Base-by-base conservation (phyloP, 1,284 basidiomycete genomes). In the Coniophora puteana region DNA sequence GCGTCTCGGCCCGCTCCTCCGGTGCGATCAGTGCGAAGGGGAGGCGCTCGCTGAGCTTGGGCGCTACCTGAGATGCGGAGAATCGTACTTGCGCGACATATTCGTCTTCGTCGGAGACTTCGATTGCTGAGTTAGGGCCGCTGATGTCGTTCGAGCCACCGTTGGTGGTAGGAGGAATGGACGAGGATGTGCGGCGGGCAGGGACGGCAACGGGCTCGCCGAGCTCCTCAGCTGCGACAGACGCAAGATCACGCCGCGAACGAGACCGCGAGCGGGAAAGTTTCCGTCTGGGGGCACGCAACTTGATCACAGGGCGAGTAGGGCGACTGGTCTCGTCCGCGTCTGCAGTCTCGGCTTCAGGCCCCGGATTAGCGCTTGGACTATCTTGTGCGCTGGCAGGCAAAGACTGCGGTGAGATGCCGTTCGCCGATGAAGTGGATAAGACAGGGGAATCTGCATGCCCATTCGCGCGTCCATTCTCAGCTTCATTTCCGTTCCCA, bases 11-110 rank as follows among this genome's bases (percentile, higher is more conserved):
- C n/a, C n/a, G 66, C 25, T 59, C 54, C 62, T 90, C 83, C 2
- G 88, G 88, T 22, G 81, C 71, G 54, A 90, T 84, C 36, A 91
- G 61, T 8, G 84, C 85, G 53, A 89, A 90, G 2, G 88, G 88
- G 47, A 90, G 67, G 30, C 78, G 57, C 5, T 65, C 59, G 27
- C 61, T 65, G 39, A 87, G 61, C 53, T 76, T 78, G 12, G 78
- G 69, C 11, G 87, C 67, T 38, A 73, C 66, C 41, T 75, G 71
- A 14, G 29, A 31, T 7, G 85, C 84, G 12, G 83, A 87, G 63
- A 88, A 88, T 24, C 86, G 80, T 38, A 86, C 69, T 50, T 79
- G 83, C 20, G 86, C 82, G 17, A 88, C 64, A 49, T 78, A 85
- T 29, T 81, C 80, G 39, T 60, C 68, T 49, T 83, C 83, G 27